Conservation (phyloP, 257 asterid species). For the Sherardia arvensis region DNA sequence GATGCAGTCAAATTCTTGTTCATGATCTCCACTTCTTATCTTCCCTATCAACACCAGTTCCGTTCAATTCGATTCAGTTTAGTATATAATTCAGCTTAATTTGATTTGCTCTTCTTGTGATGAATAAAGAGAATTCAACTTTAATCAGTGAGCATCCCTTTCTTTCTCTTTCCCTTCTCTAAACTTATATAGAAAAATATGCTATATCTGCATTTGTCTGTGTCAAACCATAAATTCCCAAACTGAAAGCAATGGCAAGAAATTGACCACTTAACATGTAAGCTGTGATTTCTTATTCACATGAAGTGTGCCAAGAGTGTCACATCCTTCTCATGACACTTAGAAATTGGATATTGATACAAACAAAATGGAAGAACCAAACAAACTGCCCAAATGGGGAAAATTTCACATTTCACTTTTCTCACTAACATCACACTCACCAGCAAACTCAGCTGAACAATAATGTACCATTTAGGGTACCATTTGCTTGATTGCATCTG, state of each 20-base stretch:
- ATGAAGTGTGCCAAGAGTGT: conserved; percentile 7
- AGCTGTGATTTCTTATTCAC: conserved; percentile 4
- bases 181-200: not conserved
- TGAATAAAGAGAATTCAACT: not conserved
- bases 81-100: no score
- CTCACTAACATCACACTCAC: conserved; percentile 9
- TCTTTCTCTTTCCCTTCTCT: not conserved
- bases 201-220: not conserved
- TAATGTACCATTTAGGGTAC: not conserved
- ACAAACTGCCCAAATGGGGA: not conserved
- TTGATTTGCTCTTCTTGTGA: not conserved
- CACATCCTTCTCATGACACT: conserved; percentile 16
- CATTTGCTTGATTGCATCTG: not conserved
- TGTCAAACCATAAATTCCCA: not conserved
- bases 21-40: not conserved
- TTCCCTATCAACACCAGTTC: no score
- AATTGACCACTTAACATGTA: not conserved
- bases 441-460: not conserved
- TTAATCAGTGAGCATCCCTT: not conserved
- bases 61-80: no score
- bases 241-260: not conserved
- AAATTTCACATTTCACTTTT: not conserved
- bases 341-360: not conserved
- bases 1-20: not conserved
- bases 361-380: not conserved